phyloP scores from a whole-genome alignment of 2,329 filamentous ascomycete species.

The Chaetomiaceae sp. region DNA sequence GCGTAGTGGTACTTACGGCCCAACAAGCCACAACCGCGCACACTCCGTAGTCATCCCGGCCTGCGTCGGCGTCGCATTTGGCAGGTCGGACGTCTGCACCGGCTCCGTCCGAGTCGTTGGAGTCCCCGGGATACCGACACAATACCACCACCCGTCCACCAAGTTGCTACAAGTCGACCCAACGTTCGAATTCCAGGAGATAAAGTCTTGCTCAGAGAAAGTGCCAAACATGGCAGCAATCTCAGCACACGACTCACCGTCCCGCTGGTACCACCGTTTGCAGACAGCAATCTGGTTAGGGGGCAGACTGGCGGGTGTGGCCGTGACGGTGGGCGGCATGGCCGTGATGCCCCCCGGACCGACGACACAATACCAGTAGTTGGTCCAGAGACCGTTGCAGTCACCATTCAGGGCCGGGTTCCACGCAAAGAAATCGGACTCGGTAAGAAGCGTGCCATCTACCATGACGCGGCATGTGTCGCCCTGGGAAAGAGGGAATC shows the following conservation, averaged over 20 bases:
- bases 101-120: background rate
- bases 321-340: background rate
- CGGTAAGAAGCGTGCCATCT: background rate
- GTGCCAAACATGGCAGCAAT: background rate
- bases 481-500: background rate
- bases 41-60: background rate
- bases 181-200: background rate
- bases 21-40: background rate
- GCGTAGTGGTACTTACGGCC: background rate
- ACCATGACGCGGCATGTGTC: background rate
- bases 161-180: background rate
- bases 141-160: background rate
- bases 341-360: background rate
- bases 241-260: background rate
- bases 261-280: background rate
- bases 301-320: background rate
- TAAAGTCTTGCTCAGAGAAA: background rate
- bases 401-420: background rate
- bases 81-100: background rate
- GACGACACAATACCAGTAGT: constrained; percentile 4
- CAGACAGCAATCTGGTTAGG: background rate
- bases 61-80: background rate
- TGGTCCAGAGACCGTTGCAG: background rate
- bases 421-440: background rate
- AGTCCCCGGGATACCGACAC: background rate